Evolutionary conservation across 2,329 filamentous ascomycete species (phyloP), one percentile per base, ranked within the genome.

Genomic region (Onygena corvina): DNA sequence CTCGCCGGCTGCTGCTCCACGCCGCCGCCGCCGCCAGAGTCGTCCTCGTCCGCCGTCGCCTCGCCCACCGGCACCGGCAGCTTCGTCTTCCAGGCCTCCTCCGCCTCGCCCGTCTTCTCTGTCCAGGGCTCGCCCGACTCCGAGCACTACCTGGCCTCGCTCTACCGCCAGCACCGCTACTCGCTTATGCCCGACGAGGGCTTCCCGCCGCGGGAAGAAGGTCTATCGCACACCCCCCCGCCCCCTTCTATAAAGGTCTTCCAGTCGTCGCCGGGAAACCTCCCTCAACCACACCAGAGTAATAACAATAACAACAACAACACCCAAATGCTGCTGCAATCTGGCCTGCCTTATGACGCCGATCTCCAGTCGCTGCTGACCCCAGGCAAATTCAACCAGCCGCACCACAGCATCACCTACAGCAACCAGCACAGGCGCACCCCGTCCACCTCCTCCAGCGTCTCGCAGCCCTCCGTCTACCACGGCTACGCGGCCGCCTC

Each of bases 401-500:
- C 45, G 3, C 27, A n/a, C 33, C 25, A 23, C 60, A 34, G 53
- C 64, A 47, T 51, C 60, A 47, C 33, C 42, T 14, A n/a, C 46
- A 46, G 12, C 21, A 27, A 25, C 16, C 11, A 25, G 58, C 56
- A 65, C 60, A 52, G 67, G 56, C 61, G 65, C 56, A 57, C 64
- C 4, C 66, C 67, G 1, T 70, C 70, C 6, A 64, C 59, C 23
- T 67, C 67, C 4, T 70, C 73, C 3, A 65, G 71, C 38, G 67
- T 60, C 42, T 61, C 63, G 9, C 57, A 54, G 2, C 59, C 63
- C 48, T 71, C 68, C 20, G 64, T 11, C 16, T 40, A 40, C 61
- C 46, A 67, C 68, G 35, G 66, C 71, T 23, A 66, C 65, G 29
- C 72, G 71, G 49, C n/a, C n/a, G 70, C 70, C 52, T 66, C 66